Evolutionary conservation across 257 asterid genomes (phyloP).

Genomic region (Solanum okadae): DNA sequence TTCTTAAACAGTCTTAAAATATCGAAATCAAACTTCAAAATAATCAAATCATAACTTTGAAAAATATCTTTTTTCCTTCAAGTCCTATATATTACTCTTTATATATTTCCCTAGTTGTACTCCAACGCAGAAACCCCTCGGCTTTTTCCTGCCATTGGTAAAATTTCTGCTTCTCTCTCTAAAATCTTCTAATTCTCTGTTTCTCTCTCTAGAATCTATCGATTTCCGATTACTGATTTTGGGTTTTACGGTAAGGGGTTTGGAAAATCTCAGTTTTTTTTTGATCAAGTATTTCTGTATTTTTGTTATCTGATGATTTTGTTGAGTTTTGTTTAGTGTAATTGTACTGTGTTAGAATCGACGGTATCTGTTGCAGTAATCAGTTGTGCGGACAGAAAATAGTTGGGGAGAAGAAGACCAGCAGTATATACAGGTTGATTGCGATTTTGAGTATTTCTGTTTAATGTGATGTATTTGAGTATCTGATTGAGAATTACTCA

Average conservation of each 20-base stretch:
- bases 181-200: not conserved
- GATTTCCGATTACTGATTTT: not conserved
- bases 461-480: not conserved
- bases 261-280: not conserved
- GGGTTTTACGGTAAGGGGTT: not conserved
- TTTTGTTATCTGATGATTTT: not conserved
- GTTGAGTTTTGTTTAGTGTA: constrained; percentile 3
- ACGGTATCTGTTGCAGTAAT: not conserved
- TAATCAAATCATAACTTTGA: not conserved
- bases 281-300: not conserved
- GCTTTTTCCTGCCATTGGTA: not conserved
- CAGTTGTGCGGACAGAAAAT: not conserved
- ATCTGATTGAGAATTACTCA: not conserved
- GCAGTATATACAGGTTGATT: constrained; percentile 3
- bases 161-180: not conserved
- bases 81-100: not conserved
- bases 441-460: not conserved
- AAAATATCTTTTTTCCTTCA: not conserved
- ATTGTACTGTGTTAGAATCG: not conserved
- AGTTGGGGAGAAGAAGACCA: not conserved
- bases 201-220: not conserved
- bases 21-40: too few relatives aligned
- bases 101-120: not conserved
- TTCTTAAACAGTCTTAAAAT: too few relatives aligned
- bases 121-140: not conserved